Percentiles rank a stretch among this genome's conserved stretches.
phyloP scores from a whole-genome alignment of 768 basidiomycete species.

The Infundibulicybe gibba region DNA sequence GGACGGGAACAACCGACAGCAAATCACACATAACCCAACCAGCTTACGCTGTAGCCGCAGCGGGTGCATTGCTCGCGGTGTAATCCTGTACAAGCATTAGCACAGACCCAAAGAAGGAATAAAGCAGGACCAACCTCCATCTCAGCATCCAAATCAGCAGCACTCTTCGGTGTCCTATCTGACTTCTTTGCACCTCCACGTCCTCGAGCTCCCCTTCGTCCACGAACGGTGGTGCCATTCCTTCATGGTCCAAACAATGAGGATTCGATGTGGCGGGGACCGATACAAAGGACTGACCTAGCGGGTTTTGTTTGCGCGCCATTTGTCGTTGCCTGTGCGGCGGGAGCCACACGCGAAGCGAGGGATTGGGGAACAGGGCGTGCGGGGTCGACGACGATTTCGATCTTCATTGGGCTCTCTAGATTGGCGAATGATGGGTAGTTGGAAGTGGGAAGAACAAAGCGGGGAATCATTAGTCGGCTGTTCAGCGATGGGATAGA shows the following conservation, averaged over 20 bases:
- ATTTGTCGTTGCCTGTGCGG: slow-evolving; percentile 29
- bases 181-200: slow-evolving; percentile 38
- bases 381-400: slow-evolving; percentile 90
- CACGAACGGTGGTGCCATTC: slow-evolving; percentile 29
- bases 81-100: too few species aligned
- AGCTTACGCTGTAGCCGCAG: too few species aligned
- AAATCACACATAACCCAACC: too few species aligned
- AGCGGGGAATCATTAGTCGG: slow-evolving; percentile 45
- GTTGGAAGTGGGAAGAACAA: slow-evolving; percentile 28
- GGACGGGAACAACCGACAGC: too few species aligned
- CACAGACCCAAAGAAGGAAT: too few species aligned
- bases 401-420: slow-evolving; percentile 99
- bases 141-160: slow-evolving; percentile 93
- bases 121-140: slow-evolving; percentile 52
- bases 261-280: slow-evolving; percentile 1
- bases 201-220: slow-evolving; percentile 26
- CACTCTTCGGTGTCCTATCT: slow-evolving; percentile 74
- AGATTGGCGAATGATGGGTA: slow-evolving; percentile 28
- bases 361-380: slow-evolving; percentile 62
- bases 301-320: slow-evolving; percentile 17
- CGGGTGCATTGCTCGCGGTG: too few species aligned
- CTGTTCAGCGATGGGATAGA: slow-evolving; percentile 33
- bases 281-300: slow-evolving; percentile 24
- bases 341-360: slow-evolving; percentile 82
- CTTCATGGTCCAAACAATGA: slow-evolving; percentile 17